These are phyloP conservation scores for Thelonectria blattea DNA, from an alignment of 2,329 filamentous ascomycete genomes.

Conservation along the genomic window DNA sequence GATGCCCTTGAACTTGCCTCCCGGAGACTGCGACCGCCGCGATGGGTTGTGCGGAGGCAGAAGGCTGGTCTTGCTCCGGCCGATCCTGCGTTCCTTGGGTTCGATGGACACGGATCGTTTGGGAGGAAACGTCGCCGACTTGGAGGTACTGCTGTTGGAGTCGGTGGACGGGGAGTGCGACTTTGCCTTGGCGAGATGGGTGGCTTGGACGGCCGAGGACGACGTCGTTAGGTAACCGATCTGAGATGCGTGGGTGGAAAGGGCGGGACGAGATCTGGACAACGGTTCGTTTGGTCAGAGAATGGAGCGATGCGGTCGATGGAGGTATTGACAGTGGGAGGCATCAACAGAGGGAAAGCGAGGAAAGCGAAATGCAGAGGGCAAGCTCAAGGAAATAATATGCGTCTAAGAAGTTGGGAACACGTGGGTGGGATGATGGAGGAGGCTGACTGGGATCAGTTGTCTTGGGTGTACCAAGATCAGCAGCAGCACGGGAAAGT, in stretches of 20 bases:
- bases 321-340: too few relatives aligned
- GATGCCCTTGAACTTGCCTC: slow-evolving; percentile 70
- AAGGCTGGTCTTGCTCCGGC: slow-evolving; percentile 37
- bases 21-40: slow-evolving; percentile 71
- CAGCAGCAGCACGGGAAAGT: slow-evolving; percentile 16
- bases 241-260: slow-evolving; percentile 67
- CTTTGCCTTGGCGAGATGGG: slow-evolving; percentile 46
- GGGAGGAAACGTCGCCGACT: slow-evolving; percentile 34
- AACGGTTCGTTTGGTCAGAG: slow-evolving; percentile 34
- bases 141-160: slow-evolving; percentile 35
- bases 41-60: slow-evolving; percentile 45
- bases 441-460: slow-evolving; percentile 18
- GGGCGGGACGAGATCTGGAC: slow-evolving; percentile 38
- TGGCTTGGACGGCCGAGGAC: slow-evolving; percentile 69
- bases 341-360: background rate
- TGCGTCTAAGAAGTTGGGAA: background rate
- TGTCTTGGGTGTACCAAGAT: slow-evolving; percentile 5
- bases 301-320: slow-evolving; percentile 9
- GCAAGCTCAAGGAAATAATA: background rate
- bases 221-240: slow-evolving; percentile 72
- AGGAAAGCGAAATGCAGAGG: background rate
- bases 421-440: slow-evolving; percentile 14
- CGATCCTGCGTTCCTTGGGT: slow-evolving; percentile 34
- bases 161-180: slow-evolving; percentile 30
- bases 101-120: slow-evolving; percentile 36